Evolutionary conservation across 164 flowering plant species (phyloP).

Genomic region (Berberis vulgaris): DNA sequence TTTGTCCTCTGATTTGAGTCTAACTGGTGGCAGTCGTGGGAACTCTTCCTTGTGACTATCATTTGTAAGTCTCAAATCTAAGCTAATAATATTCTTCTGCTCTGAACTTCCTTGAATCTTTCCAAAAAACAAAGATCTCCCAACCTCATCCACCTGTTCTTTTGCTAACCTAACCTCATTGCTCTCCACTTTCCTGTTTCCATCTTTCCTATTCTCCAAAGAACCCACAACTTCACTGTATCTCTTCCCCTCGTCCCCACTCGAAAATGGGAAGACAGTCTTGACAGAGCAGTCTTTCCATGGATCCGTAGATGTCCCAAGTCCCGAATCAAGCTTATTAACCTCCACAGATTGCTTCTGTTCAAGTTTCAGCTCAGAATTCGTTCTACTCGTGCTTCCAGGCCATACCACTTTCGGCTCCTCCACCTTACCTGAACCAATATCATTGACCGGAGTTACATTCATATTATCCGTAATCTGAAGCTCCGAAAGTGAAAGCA

Average conservation of each 20-base stretch:
- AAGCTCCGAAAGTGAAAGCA: slow-evolving; percentile 23
- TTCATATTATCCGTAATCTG: slow-evolving; percentile 29
- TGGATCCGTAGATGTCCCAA: slow-evolving; percentile 21
- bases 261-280: slow-evolving; percentile 61
- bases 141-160: slow-evolving; percentile 73
- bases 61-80: slow-evolving; percentile 29
- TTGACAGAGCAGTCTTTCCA: slow-evolving; percentile 71
- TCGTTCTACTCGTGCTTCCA: slow-evolving; percentile 43
- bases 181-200: slow-evolving; percentile 34
- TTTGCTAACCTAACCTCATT: slow-evolving; percentile 44
- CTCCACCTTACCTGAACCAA: slow-evolving; percentile 25
- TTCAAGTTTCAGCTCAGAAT: slow-evolving; percentile 33
- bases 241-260: slow-evolving; percentile 19
- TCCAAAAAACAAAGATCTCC: slow-evolving; percentile 52
- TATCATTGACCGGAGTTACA: slow-evolving; percentile 12
- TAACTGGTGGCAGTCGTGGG: slow-evolving; percentile 88
- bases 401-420: slow-evolving; percentile 41
- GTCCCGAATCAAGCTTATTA: slow-evolving; percentile 32
- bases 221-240: too few relatives aligned
- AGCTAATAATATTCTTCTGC: slow-evolving; percentile 32
- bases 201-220: slow-evolving; percentile 34
- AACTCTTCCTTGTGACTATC: slow-evolving; percentile 69
- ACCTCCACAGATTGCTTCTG: slow-evolving; percentile 19
- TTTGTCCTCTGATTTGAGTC: slow-evolving; percentile 86
- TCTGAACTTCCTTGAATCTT: slow-evolving; percentile 44